Percentiles rank a stretch among this genome's conserved stretches.
These are phyloP conservation scores for Fraxinus paxiana DNA, from an alignment of 305 asterid species.

Conservation along the genomic window DNA sequence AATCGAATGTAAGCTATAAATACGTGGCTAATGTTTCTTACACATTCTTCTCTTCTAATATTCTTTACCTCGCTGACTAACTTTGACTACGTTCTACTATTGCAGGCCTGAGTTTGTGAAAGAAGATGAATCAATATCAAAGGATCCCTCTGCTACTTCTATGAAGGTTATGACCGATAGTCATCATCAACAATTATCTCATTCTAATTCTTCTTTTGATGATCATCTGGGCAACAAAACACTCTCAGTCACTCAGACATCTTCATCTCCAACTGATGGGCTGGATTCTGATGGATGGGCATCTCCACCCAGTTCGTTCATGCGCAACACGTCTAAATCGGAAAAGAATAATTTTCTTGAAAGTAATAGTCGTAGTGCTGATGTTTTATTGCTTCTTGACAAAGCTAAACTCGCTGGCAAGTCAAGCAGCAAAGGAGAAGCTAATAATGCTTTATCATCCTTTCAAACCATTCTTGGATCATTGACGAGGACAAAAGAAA, in stretches of 20 bases:
- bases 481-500: conserved; percentile 80
- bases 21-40: neutral
- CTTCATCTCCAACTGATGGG: conserved; percentile 56
- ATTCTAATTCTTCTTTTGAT: conserved; percentile 40
- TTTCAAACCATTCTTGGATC: conserved; percentile 66
- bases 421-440: conserved; percentile 51
- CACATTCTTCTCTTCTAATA: conserved; percentile 14
- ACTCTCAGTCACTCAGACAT: conserved; percentile 48
- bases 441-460: conserved; percentile 45
- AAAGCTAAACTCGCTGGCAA: conserved; percentile 51
- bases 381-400: conserved; percentile 44
- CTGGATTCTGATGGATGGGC: conserved; percentile 40
- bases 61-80: conserved; percentile 2
- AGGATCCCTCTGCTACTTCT: conserved; percentile 39
- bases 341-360: conserved; percentile 43
- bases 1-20: conserved; percentile 38
- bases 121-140: conserved; percentile 32
- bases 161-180: conserved; percentile 33
- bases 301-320: conserved; percentile 50
- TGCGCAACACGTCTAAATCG: conserved; percentile 42
- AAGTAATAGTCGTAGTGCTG: conserved; percentile 49
- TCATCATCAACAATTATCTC: conserved; percentile 25
- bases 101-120: conserved; percentile 42
- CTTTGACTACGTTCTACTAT: conserved; percentile 7
- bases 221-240: conserved; percentile 46